Conservation (phyloP, 805 yeast genomes). For the Cyberlindnera veronae region DNA sequence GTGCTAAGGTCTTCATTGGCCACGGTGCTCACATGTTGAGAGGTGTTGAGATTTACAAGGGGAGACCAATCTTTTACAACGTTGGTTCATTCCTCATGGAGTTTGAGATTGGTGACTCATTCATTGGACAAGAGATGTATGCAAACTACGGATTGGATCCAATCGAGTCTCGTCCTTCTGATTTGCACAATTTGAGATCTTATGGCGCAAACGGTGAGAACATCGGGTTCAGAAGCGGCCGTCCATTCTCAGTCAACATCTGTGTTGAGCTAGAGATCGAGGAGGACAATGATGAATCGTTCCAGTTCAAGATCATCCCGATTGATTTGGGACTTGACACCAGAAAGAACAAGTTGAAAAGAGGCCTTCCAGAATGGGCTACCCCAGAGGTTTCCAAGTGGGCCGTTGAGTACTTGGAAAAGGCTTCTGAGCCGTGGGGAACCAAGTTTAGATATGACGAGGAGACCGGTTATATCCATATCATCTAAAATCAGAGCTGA, state of each 20-base stretch:
- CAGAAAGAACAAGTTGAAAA: constrained; percentile 20
- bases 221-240: constrained; percentile 27
- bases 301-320: constrained; percentile 24
- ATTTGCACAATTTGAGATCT: constrained; percentile 26
- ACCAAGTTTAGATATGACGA: constrained; percentile 24
- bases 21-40: constrained; percentile 31
- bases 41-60: constrained; percentile 29
- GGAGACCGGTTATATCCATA: constrained; percentile 11
- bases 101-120: constrained; percentile 27
- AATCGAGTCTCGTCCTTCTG: constrained; percentile 28
- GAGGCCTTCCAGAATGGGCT: constrained; percentile 29
- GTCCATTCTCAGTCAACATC: constrained; percentile 27
- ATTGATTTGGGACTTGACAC: constrained; percentile 28
- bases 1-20: constrained; percentile 29
- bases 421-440: constrained; percentile 26
- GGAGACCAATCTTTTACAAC: constrained; percentile 29
- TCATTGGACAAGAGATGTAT: constrained; percentile 28
- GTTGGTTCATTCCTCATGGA: constrained; percentile 29
- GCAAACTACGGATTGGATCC: constrained; percentile 24
- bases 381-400: constrained; percentile 24
- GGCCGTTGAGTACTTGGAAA: constrained; percentile 24
- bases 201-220: constrained; percentile 26
- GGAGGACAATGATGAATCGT: constrained; percentile 13
- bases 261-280: constrained; percentile 25
- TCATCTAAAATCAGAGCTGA: too few species aligned